These are phyloP conservation scores for Coniella vitis DNA, from an alignment of 2,329 filamentous ascomycete species.

Conservation along the genomic window DNA sequence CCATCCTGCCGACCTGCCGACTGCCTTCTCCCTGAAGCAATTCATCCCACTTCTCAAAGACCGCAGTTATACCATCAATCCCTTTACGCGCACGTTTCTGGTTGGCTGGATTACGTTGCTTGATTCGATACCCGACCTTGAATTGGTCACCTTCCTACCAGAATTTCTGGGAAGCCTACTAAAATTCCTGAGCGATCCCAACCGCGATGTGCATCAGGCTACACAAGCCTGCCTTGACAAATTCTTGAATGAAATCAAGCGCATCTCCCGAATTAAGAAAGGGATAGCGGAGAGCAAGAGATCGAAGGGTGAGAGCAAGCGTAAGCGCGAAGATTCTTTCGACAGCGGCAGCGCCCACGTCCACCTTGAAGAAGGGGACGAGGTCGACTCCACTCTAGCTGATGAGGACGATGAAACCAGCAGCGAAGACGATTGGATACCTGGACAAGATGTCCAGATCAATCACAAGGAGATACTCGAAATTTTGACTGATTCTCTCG, in stretches of 20 bases:
- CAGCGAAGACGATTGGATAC: conserved; percentile 90
- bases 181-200: conserved; percentile 86
- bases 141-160: conserved; percentile 86
- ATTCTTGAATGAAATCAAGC: conserved; percentile 88
- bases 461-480: conserved; percentile 88
- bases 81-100: conserved; percentile 89
- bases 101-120: conserved; percentile 93
- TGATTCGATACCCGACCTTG: conserved; percentile 93
- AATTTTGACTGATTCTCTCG: conserved; percentile 83
- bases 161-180: conserved; percentile 86
- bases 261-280: conserved; percentile 87
- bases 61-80: conserved; percentile 87
- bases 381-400: conserved; percentile 51
- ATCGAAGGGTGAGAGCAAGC: conserved; percentile 58
- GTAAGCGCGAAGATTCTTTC: conserved; percentile 62
- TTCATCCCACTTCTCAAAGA: conserved; percentile 95
- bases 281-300: conserved; percentile 83
- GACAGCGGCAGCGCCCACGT: conserved; percentile 57
- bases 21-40: conserved; percentile 81
- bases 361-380: conserved; percentile 53
- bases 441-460: conserved; percentile 92
- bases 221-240: conserved; percentile 85
- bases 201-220: conserved; percentile 88
- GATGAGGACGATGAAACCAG: conserved; percentile 53
- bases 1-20: conserved; percentile 52